These are phyloP conservation scores for Fusarium avenaceum DNA, from an alignment of 2,329 filamentous ascomycete species.

Conservation along the genomic window DNA sequence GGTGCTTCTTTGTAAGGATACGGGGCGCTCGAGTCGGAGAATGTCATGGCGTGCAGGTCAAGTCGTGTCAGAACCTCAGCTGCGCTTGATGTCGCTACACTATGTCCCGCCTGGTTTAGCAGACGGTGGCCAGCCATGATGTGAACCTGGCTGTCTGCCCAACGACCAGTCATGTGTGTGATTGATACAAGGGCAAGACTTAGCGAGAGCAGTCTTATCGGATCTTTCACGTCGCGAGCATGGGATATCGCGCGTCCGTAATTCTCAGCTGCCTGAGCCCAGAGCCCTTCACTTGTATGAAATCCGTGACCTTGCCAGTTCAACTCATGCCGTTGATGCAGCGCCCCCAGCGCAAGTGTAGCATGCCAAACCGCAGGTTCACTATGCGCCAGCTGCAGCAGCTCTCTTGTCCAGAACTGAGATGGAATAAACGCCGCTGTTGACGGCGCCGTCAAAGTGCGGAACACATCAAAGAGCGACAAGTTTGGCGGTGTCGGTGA, in stretches of 20 bases:
- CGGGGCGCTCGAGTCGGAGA: constrained; percentile 51
- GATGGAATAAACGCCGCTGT: constrained; percentile 50
- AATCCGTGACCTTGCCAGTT: constrained; percentile 21
- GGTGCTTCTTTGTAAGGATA: constrained; percentile 46
- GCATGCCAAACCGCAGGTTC: constrained; percentile 56
- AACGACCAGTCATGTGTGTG: constrained; percentile 52
- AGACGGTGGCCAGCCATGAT: constrained; percentile 50
- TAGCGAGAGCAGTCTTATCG: constrained; percentile 48
- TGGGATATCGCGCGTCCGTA: constrained; percentile 50
- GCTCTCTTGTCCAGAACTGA: constrained; percentile 51
- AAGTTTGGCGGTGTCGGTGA: constrained; percentile 29
- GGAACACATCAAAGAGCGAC: constrained; percentile 55
- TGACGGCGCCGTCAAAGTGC: constrained; percentile 49
- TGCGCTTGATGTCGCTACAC: constrained; percentile 29
- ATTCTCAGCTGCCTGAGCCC: constrained; percentile 44
- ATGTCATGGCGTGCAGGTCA: constrained; percentile 54
- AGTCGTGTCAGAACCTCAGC: constrained; percentile 49
- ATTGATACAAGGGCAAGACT: constrained; percentile 53
- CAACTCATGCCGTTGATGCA: constrained; percentile 50
- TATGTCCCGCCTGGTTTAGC: constrained; percentile 38
- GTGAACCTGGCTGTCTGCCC: constrained; percentile 52
- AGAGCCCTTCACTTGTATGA: constrained; percentile 16
- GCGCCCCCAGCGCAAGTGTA: constrained; percentile 53
- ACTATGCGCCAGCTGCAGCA: constrained; percentile 53
- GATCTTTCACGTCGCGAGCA: constrained; percentile 47